A percentile compares a stretch with the other conserved stretches of the same genome.
These are phyloP conservation scores for Thielaviopsis populi DNA, from an alignment of 2,329 filamentous ascomycete species.

Conservation along the genomic window DNA sequence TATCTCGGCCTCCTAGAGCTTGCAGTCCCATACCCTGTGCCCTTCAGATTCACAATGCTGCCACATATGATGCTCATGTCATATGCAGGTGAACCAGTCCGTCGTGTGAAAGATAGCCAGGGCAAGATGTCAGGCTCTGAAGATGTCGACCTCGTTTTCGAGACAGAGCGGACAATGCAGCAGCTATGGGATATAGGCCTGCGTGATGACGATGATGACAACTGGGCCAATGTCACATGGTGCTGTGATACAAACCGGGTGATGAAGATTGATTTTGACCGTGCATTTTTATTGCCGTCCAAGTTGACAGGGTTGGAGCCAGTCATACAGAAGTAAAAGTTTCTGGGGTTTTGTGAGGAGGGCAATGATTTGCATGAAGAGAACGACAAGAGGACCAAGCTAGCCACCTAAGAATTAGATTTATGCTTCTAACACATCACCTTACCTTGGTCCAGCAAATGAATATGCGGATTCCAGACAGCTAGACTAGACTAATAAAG, in stretches of 20 bases:
- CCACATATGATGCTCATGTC: background rate
- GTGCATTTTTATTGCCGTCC: too few species aligned
- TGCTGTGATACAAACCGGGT: background rate
- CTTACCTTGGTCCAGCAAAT: too few species aligned
- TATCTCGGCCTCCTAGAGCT: background rate
- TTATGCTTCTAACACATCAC: too few species aligned
- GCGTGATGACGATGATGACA: background rate
- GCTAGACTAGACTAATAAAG: too few species aligned
- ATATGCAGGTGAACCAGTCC: constrained; percentile 23
- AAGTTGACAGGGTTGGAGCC: too few species aligned
- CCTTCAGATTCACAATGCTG: background rate
- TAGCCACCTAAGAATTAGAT: too few species aligned
- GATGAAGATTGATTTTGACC: background rate
- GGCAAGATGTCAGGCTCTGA: background rate
- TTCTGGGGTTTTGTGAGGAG: too few species aligned
- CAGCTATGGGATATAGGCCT: background rate
- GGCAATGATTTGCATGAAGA: too few species aligned
- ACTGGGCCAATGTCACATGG: background rate
- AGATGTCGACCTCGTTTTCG: background rate
- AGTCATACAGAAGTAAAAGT: too few species aligned
- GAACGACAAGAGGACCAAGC: too few species aligned
- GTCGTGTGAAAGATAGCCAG: background rate
- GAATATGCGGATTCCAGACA: too few species aligned
- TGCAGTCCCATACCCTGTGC: background rate
- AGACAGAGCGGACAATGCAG: background rate